Evolutionary conservation across 2,329 filamentous ascomycete genomes (phyloP).

Genomic region (Tolypocladium capitatum): DNA sequence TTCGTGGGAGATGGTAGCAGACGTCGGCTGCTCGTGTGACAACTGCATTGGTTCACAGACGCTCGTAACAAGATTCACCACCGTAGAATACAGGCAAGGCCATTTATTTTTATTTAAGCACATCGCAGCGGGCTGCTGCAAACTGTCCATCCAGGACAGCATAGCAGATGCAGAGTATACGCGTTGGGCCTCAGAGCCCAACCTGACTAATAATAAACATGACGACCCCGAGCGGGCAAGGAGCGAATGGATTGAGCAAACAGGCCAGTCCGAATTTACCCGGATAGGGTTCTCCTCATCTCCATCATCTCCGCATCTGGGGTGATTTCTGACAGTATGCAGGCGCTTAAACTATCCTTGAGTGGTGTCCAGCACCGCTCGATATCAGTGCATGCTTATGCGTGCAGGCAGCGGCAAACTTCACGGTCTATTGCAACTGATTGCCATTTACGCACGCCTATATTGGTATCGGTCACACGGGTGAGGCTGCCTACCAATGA

Average conservation of each 20-base stretch:
- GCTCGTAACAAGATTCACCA: background rate
- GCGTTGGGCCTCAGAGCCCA: slow-evolving; percentile 4
- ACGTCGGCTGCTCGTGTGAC: background rate
- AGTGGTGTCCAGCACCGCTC: background rate
- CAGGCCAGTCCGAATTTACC: background rate
- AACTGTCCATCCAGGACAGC: background rate
- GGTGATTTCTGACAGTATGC: background rate
- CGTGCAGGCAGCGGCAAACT: background rate
- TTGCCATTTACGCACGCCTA: background rate
- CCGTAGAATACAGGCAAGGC: background rate
- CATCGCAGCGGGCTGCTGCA: background rate
- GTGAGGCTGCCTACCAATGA: background rate
- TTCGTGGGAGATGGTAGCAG: background rate
- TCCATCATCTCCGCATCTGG: background rate
- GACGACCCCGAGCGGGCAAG: background rate
- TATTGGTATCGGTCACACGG: background rate
- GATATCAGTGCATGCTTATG: too few relatives aligned
- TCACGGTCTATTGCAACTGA: background rate
- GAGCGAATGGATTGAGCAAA: background rate
- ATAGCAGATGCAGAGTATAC: slow-evolving; percentile 1
- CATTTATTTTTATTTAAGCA: background rate
- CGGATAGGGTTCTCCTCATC: background rate
- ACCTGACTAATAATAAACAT: background rate
- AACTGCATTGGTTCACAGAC: background rate
- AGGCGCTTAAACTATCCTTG: background rate